Conservation (phyloP, 2,329 filamentous ascomycete genomes). For the Parastagonospora avenae region DNA sequence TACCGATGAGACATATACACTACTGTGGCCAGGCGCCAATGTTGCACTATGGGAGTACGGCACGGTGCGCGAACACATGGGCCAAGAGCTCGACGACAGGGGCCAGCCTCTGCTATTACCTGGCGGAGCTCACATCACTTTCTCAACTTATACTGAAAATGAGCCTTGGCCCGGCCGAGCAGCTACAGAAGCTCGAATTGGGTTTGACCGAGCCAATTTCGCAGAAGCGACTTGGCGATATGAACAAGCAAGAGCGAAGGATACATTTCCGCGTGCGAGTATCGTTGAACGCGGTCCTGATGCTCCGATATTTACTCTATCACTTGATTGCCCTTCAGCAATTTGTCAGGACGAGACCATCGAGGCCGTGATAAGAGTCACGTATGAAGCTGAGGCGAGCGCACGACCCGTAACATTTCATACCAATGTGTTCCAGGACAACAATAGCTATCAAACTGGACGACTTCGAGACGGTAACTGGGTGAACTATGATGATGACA, state of each 20-base stretch:
- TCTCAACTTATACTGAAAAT: not conserved
- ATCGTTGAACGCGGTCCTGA: not conserved
- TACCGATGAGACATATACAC: conserved; percentile 1
- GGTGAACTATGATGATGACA: conserved; percentile 1
- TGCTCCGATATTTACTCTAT: conserved; percentile 1
- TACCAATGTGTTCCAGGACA: conserved; percentile 1
- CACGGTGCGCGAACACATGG: conserved; percentile 6
- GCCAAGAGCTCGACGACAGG: conserved; percentile 2
- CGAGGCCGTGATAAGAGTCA: conserved; percentile 3
- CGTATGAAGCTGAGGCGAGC: conserved; percentile 4
- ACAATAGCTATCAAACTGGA: conserved; percentile 2
- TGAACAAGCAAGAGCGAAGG: not conserved
- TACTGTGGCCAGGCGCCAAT: conserved; percentile 8
- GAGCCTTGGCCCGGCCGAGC: conserved; percentile 5
- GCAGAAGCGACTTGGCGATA: conserved; percentile 6
- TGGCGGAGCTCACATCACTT: conserved; percentile 4
- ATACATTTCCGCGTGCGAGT: not conserved
- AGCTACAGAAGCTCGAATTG: conserved; percentile 3
- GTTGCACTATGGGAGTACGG: conserved; percentile 6
- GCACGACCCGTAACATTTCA: conserved; percentile 8
- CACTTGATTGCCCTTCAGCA: not conserved
- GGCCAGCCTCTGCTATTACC: conserved; percentile 1
- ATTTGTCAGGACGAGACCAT: not conserved
- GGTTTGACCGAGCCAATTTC: conserved; percentile 5
- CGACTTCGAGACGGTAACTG: conserved; percentile 5